Base-by-base conservation (phyloP, 768 basidiomycete genomes). In the Albatrellus ellisii region DNA sequence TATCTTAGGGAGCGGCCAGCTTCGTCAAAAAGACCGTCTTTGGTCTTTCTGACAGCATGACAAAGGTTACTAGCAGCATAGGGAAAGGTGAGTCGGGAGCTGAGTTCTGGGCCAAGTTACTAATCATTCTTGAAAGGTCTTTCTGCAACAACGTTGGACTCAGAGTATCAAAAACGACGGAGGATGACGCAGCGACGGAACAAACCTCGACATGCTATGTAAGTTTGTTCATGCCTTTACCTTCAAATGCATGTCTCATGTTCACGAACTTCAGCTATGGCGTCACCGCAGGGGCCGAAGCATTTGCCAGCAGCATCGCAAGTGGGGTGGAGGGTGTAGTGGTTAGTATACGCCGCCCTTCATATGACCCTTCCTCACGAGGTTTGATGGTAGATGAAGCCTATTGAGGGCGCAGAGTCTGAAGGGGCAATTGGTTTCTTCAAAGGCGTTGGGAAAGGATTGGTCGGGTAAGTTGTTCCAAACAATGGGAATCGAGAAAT, bases 11-110 rank as follows among this genome's bases (percentile, higher is more conserved):
- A 34, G 94, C 94, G 0, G 90, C 92, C 6, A 97, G 91, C 57
- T 92, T 99, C 52, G 85, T 97, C 42, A 98, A 98, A 68, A 99
- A 99, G 66, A 95, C 94, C 0, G 87, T 98, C 6, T 99, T 98
- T 53, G 95, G 95, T 27, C 58, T 99, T 32, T 85, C 86, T 26
- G 94, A 99, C 55, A 94, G 89, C 56, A 68, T 99, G 57, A 92
- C 92, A n/a, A 98, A 97, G 61, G 82, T 99, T 55, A 98, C 95
- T 2, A 88, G 91, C 49, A 95, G 90, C 58, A 78, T 99, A 47
- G 89, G 94, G 32, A 99, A 99, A 71, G 91, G 90, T 85, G 44
- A n/a, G 45, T 10, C 28, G 29, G 18, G 21, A 26, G 14, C 21
- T 27, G 6, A 26, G n/a, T 18, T n/a, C 22, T 15, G 11, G 7